Percentiles rank a stretch among this genome's conserved stretches.
These are phyloP conservation scores for Fusarium keratoplasticum DNA, from an alignment of 2,329 filamentous ascomycete species.

Conservation along the genomic window DNA sequence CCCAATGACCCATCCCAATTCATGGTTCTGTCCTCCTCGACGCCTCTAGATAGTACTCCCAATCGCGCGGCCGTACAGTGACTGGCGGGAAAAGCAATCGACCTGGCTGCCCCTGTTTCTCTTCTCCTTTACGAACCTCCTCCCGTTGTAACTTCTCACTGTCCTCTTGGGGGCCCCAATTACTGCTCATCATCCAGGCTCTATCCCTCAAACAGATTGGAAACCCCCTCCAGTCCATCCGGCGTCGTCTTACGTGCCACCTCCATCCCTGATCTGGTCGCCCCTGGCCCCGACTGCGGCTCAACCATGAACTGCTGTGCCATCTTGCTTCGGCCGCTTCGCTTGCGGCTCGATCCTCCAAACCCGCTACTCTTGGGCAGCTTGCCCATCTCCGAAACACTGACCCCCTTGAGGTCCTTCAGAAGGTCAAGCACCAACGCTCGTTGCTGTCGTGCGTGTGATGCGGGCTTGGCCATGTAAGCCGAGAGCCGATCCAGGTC, in stretches of 20 bases:
- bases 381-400: conserved; percentile 93
- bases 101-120: conserved; percentile 1
- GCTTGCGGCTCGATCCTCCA: conserved; percentile 43
- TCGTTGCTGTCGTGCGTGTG: conserved; percentile 80
- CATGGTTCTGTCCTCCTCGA: conserved; percentile 20
- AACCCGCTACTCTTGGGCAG: conserved; percentile 68
- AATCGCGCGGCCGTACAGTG: conserved; percentile 2
- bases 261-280: conserved; percentile 43
- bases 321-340: conserved; percentile 60
- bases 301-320: conserved; percentile 74
- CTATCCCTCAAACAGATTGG: conserved; percentile 60
- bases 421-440: conserved; percentile 86
- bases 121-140: background rate
- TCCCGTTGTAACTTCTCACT: conserved; percentile 5
- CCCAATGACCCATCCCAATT: conserved; percentile 25
- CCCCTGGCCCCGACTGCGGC: conserved; percentile 48
- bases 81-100: conserved; percentile 7
- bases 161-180: background rate
- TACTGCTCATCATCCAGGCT: background rate
- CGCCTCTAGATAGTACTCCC: conserved; percentile 29
- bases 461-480: conserved; percentile 67
- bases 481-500: conserved; percentile 75
- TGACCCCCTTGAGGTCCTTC: conserved; percentile 87
- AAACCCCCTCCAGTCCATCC: conserved; percentile 66
- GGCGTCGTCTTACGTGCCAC: conserved; percentile 55